Base-by-base conservation (phyloP, 495 filamentous ascomycete species). In the Lasiosphaeria ovina region DNA sequence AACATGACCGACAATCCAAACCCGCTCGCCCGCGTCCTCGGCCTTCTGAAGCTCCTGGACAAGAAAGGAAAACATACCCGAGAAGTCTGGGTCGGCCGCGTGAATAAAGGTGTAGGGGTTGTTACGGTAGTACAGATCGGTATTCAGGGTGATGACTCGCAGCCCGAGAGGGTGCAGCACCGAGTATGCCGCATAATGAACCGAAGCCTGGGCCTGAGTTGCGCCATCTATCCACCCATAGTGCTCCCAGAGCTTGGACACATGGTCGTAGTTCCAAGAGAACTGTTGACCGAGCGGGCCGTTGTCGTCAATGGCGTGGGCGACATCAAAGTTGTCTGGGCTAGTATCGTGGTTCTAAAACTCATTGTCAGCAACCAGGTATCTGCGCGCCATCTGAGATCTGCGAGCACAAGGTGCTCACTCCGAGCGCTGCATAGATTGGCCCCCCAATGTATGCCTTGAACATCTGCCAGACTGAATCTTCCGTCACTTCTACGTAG, bases 1-100 rank as follows among this genome's bases (percentile, higher is more conserved):
- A 24, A 83, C 79, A 60, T 85, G 82, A 3, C 80, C 81, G 11
- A 82, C 67, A n/a, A 85, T 77, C 81, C 82, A 85, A 40, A 79
- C 82, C 1, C 80, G 75, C 53, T 85, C 78, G 6, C 70, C 68
- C n/a, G 62, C 64, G 38, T 81, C 79, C 60, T 85, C 82, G 50
- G 81, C 81, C 11, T 72, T 72, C 55, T 81, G 79, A 2, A 85
- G 74, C 61, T 85, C 80, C 11, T 74, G 54, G 50, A 81, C 77
- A 51, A 84, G 71, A 71, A 81, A 83, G 44, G 70, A 62, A 32
- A 82, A 76, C 52, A 81, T 74, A 8, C 80, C 81, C 6, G 77
- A 81, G 40, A 72, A 76, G 62, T 85, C 82, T 0, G 80, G 76
- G 52, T 83, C 70, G 33, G 70, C 70, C 1, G 74, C 72, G 62